Evolutionary conservation across 2,329 filamentous ascomycete genomes (phyloP), one percentile per base, ranked within the genome.

Genomic region (Arachnomyces sp.): DNA sequence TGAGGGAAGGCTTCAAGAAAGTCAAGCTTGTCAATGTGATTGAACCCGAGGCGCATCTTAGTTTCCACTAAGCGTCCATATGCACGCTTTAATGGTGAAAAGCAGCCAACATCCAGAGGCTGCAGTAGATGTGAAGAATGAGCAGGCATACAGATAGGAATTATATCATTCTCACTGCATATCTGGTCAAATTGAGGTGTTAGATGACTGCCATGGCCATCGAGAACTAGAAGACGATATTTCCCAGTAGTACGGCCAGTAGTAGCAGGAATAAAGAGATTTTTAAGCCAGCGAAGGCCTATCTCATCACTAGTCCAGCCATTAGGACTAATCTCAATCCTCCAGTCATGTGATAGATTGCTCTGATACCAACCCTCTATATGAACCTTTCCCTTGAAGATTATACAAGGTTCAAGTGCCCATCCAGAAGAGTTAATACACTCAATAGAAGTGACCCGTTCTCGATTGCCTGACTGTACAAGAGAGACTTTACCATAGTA

Each of bases 371-470:
- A 41, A 17, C 7, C 7, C 7, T 5, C 12, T 15, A 37, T 9
- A 38, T 42, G 16, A 14, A 29, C 12, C 15, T 36, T 18, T 3
- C 33, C 33, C 33, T 37, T 36, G 6, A 40, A 17, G 17, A 40
- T 40, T 3, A 36, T 34, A 31, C 13, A 35, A 14, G 32, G 15
- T 30, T 3, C 21, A n/a, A 40, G 28, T 31, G 12, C 13, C 33
- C 34, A 41, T 13, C 34, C 38, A 32, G 30, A 28, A 14, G 44
- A 7, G 28, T 44, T 44, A 11, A 44, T 32, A 28, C 34, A 39
- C 34, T 48, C 28, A 28, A 51, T 45, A 17, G 38, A 39, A 11
- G 49, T 51, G 30, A 51, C 44, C 40, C 36, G 44, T 44, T 51
- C 39, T 7, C 34, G 36, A 44, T 47, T 43, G 13, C 45, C 47